Conservation (phyloP, 2,329 filamentous ascomycete genomes). For the Paecilomyces variotii region DNA sequence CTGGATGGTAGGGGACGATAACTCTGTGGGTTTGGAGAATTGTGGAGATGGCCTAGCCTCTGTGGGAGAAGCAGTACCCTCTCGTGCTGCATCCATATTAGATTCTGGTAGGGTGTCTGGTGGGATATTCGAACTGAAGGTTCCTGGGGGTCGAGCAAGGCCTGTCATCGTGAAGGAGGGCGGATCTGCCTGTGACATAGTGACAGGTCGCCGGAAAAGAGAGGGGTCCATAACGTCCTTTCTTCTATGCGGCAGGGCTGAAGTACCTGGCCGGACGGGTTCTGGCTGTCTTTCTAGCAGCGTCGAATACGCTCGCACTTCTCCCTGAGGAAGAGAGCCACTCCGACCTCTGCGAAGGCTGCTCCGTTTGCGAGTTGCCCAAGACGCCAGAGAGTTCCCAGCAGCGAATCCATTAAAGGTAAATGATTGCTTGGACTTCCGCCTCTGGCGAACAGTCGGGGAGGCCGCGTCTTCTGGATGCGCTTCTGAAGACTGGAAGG, state of each 20-base stretch:
- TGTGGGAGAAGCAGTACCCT: neutral
- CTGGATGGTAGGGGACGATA: slow-evolving; percentile 18
- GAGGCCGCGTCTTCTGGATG: neutral
- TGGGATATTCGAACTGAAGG: slow-evolving; percentile 1
- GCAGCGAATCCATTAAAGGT: slow-evolving; percentile 39
- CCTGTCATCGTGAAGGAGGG: neutral
- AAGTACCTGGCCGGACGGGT: neutral
- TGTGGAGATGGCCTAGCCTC: neutral
- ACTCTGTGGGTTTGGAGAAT: slow-evolving; percentile 4
- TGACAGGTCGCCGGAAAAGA: slow-evolving; percentile 27
- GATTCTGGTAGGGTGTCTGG: neutral
- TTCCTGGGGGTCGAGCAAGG: neutral
- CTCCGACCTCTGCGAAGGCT: slow-evolving; percentile 19
- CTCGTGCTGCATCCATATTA: neutral
- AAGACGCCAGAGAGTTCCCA: slow-evolving; percentile 29
- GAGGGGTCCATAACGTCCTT: slow-evolving; percentile 35
- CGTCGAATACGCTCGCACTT: slow-evolving; percentile 14
- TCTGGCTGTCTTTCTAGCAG: slow-evolving; percentile 15
- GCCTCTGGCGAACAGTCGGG: slow-evolving; percentile 1
- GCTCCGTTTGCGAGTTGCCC: slow-evolving; percentile 28
- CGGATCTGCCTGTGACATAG: slow-evolving; percentile 20
- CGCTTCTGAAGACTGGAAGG: slow-evolving; percentile 16
- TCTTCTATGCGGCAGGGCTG: slow-evolving; percentile 18
- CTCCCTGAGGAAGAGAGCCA: slow-evolving; percentile 6
- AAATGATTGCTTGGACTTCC: slow-evolving; percentile 39